Conservation (phyloP, 75 land plant species). For the Sequoia sempervirens region DNA sequence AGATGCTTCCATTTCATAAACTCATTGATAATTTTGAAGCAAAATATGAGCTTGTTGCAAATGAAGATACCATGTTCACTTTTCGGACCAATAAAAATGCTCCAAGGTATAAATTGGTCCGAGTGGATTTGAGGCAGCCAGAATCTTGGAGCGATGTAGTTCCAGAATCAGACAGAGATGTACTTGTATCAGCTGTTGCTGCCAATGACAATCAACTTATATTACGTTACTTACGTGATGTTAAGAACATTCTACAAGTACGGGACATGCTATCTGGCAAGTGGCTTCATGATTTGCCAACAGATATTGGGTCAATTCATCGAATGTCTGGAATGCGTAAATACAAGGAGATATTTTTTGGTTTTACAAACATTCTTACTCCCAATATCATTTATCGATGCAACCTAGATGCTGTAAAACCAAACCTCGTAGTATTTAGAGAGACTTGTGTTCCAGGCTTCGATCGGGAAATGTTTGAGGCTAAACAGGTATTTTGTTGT, state of each 20-base stretch:
- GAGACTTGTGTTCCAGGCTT: slow-evolving; percentile 73
- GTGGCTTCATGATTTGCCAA: slow-evolving; percentile 55
- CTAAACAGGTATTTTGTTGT: slow-evolving; percentile 57
- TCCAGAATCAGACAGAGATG: slow-evolving; percentile 69
- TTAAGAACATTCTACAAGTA: slow-evolving; percentile 75
- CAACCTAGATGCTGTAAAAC: slow-evolving; percentile 43
- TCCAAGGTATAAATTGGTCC: slow-evolving; percentile 75
- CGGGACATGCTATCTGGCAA: slow-evolving; percentile 68
- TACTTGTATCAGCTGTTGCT: slow-evolving; percentile 60
- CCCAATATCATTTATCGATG: slow-evolving; percentile 86
- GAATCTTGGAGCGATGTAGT: slow-evolving; percentile 73
- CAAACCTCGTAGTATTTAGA: slow-evolving; percentile 60
- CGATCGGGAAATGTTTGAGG: slow-evolving; percentile 69
- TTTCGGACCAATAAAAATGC: slow-evolving; percentile 95
- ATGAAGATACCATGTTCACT: slow-evolving; percentile 78
- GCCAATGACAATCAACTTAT: slow-evolving; percentile 62
- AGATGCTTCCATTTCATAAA: slow-evolving; percentile 71
- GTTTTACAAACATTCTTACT: slow-evolving; percentile 83
- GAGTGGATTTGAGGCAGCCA: slow-evolving; percentile 70
- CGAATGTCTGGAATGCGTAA: slow-evolving; percentile 68
- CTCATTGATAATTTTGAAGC: slow-evolving; percentile 94
- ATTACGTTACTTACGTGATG: slow-evolving; percentile 83
- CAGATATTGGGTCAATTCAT: slow-evolving; percentile 86
- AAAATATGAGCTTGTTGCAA: slow-evolving; percentile 65
- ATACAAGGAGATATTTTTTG: slow-evolving; percentile 64